Base-by-base conservation (phyloP, 2,329 filamentous ascomycete species). In the Metarhizium robertsii region DNA sequence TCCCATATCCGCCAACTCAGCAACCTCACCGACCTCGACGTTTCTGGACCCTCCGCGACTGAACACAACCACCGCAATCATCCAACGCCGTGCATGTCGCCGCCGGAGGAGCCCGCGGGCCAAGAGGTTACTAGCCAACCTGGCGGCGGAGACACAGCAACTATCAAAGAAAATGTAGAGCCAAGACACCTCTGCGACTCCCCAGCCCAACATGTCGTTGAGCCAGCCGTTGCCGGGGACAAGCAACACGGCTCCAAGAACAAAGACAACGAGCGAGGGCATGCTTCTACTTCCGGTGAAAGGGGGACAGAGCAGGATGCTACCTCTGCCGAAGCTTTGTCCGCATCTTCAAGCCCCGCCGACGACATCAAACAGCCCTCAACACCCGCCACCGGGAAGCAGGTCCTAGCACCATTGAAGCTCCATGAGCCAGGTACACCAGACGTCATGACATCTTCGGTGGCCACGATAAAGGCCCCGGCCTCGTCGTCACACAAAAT, bases 381-480 rank as follows among this genome's bases (percentile, higher is more conserved):
- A 25, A 38, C 54, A 16, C 38, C 54, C 25, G 54, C 55, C 50
- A 66, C 63, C 58, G 60, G 61, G 53, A 68, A 67, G 56, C 65
- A 66, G 49, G 52, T 55, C 32, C 62, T 56, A 47, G 57, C 54
- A 45, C 50, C 57, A 52, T 55, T 55, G 38, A 53, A 49, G 53
- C 47, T 38, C 50, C 57, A 29, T 52, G 61, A 52, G 36, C 57
- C 25, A 40, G 61, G 54, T 43, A 43, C 43, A 34, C 42, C 54
- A n/a, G 69, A 75, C 42, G 60, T 60, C 53, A 70, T 77, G 72
- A 68, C 71, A 50, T 74, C 77, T 50, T 78, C 78, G 4, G 71
- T 77, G 48, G 69, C 76, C 8, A 80, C 76, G 2, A 64, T 81
- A 50, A 78, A 75, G 59, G 78, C 79, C 20, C 64, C 71, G 20